These are phyloP conservation scores for Boletus sp. DNA, from an alignment of 1,284 basidiomycete genomes.

Conservation along the genomic window DNA sequence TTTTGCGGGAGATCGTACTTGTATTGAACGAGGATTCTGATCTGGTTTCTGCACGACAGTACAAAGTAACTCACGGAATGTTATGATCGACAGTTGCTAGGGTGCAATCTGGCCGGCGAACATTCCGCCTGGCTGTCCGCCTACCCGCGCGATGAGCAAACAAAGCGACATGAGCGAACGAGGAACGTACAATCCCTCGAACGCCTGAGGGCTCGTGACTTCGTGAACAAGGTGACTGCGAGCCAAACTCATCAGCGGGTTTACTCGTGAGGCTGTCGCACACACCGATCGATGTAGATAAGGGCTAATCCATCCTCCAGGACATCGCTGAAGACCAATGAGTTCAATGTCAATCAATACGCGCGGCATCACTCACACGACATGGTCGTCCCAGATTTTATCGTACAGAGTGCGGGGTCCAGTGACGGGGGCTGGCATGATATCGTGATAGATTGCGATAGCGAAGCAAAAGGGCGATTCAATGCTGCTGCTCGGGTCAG, in stretches of 20 bases:
- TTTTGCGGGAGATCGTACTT: conserved; percentile 85
- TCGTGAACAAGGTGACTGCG: conserved; percentile 90
- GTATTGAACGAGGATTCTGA: conserved; percentile 9
- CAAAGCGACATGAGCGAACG: not conserved
- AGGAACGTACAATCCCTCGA: conserved; percentile 80
- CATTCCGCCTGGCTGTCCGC: conserved; percentile 76
- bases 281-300: conserved; percentile 89
- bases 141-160: conserved; percentile 39
- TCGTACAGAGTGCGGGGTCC: conserved; percentile 87
- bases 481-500: not conserved
- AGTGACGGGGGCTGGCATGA: conserved; percentile 54
- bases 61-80: conserved; percentile 72
- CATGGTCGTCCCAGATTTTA: conserved; percentile 96
- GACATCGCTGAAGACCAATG: conserved; percentile 50
- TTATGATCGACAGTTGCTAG: conserved; percentile 96
- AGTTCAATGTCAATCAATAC: conserved; percentile 10
- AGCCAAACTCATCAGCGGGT: conserved; percentile 1
- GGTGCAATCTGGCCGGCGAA: conserved; percentile 91
- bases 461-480: not conserved
- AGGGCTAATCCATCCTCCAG: conserved; percentile 84
- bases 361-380: conserved; percentile 60
- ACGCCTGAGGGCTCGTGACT: conserved; percentile 95
- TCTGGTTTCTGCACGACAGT: not conserved
- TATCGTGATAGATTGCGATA: conserved; percentile 25
- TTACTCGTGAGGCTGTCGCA: not conserved